Percentiles rank a stretch among this genome's conserved stretches.
These are phyloP conservation scores for Phytophthora meadii DNA, from an alignment of 352 stramenopile genomes.

Conservation along the genomic window DNA sequence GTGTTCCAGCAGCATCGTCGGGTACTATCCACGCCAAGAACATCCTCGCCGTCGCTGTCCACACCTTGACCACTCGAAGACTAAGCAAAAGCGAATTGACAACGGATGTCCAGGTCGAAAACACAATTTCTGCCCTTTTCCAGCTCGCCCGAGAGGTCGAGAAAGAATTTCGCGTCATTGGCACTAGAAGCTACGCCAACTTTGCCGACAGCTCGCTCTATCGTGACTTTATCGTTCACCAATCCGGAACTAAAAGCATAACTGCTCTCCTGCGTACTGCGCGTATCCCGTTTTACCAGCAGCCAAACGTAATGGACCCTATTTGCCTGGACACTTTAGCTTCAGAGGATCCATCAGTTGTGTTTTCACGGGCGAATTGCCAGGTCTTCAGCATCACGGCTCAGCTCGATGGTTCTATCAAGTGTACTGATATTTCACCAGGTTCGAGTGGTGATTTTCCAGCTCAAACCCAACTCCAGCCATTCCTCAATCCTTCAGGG, in stretches of 20 bases:
- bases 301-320: constrained; percentile 30
- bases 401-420: constrained; percentile 11
- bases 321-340: constrained; percentile 18
- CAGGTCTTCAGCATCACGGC: constrained; percentile 30
- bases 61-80: constrained; percentile 18
- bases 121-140: constrained; percentile 31
- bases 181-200: constrained; percentile 50
- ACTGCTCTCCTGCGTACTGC: constrained; percentile 50
- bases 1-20: constrained; percentile 28
- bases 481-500: constrained; percentile 54
- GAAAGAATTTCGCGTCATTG: constrained; percentile 57
- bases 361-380: constrained; percentile 33
- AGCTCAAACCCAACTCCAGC: constrained; percentile 43
- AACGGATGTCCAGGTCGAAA: constrained; percentile 16
- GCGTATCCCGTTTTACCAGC: constrained; percentile 68
- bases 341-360: neutral
- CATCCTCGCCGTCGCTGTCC: constrained; percentile 22
- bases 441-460: neutral
- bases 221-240: constrained; percentile 47
- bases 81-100: neutral
- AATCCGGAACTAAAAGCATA: constrained; percentile 33
- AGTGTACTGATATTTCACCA: constrained; percentile 23
- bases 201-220: constrained; percentile 60
- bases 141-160: constrained; percentile 42
- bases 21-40: constrained; percentile 23